These are phyloP conservation scores for Chloris gayana DNA, from an alignment of 176 grass and related monocot species.

Conservation along the genomic window DNA sequence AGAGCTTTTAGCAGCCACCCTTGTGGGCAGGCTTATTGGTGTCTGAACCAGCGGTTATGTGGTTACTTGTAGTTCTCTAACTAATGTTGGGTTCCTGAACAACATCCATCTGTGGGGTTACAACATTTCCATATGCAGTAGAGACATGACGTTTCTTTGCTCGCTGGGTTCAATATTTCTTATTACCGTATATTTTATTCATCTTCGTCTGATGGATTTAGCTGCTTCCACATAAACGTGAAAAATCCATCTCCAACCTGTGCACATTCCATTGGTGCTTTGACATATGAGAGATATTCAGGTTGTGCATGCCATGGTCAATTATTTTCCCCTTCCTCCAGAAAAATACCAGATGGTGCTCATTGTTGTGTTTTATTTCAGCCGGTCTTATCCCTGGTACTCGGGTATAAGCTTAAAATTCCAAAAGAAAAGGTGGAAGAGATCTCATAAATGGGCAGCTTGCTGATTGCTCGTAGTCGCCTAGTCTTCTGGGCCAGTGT, in stretches of 20 bases:
- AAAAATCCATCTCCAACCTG: too few relatives aligned
- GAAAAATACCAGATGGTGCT: not conserved
- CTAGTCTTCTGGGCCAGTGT: not conserved
- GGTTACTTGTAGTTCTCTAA: not conserved
- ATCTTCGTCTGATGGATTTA: too few relatives aligned
- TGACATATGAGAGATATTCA: not conserved
- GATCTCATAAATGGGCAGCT: not conserved
- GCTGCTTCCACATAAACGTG: too few relatives aligned
- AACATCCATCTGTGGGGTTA: not conserved
- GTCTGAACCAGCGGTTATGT: constrained; percentile 1
- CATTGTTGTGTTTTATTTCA: not conserved
- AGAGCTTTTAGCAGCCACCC: not conserved
- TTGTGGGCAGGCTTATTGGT: not conserved
- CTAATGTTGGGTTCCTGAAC: not conserved
- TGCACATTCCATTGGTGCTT: too few relatives aligned
- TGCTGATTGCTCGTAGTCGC: not conserved
- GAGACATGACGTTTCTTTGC: too few relatives aligned
- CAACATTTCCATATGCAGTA: not conserved
- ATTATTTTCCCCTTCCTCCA: too few relatives aligned
- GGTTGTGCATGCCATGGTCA: not conserved
- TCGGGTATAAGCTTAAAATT: not conserved
- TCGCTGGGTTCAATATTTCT: too few relatives aligned
- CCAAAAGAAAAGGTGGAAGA: not conserved
- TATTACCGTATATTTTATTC: too few relatives aligned
- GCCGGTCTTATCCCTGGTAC: too few relatives aligned